Evolutionary conservation across 192 early-diverging fungal genomes (phyloP).

Genomic region (Thamnidium elegans): DNA sequence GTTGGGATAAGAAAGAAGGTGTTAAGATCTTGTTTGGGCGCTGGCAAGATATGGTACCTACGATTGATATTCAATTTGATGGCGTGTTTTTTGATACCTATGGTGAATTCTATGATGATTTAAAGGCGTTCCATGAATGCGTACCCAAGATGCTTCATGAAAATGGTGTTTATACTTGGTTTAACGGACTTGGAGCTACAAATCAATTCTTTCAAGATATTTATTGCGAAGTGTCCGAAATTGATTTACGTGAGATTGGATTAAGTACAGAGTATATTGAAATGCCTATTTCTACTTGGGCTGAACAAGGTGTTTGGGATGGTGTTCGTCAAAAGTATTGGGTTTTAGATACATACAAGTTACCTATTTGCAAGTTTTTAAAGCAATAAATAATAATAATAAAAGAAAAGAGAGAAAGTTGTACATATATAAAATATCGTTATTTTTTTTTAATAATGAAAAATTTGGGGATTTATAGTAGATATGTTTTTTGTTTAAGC

Average conservation of each 20-base stretch:
- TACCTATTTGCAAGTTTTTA: constrained; percentile 70
- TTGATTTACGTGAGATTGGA: constrained; percentile 80
- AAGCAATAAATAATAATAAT: constrained; percentile 9
- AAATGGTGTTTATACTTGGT: constrained; percentile 87
- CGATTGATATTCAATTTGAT: constrained; percentile 74
- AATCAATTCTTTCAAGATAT: constrained; percentile 98
- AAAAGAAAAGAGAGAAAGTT: background rate
- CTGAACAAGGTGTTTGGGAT: constrained; percentile 81
- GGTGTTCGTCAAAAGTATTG: constrained; percentile 75
- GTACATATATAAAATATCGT: constrained; percentile 1
- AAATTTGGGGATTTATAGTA: no score
- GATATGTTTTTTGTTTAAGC: constrained; percentile 39
- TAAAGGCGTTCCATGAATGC: constrained; percentile 66
- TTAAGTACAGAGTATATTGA: constrained; percentile 71
- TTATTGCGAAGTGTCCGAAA: constrained; percentile 78
- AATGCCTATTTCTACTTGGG: constrained; percentile 68
- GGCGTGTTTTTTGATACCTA: constrained; percentile 96
- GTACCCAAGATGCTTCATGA: constrained; percentile 71
- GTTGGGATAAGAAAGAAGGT: constrained; percentile 83
- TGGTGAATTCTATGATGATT: constrained; percentile 90
- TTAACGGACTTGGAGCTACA: constrained; percentile 91
- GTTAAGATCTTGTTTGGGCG: constrained; percentile 86
- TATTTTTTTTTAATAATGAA: no score
- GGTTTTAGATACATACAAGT: constrained; percentile 65
- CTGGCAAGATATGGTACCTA: constrained; percentile 85